A percentile compares a stretch with the other conserved stretches of the same genome.
These are phyloP conservation scores for Pleurotus eryngii DNA, from an alignment of 768 basidiomycete species.

Conservation along the genomic window DNA sequence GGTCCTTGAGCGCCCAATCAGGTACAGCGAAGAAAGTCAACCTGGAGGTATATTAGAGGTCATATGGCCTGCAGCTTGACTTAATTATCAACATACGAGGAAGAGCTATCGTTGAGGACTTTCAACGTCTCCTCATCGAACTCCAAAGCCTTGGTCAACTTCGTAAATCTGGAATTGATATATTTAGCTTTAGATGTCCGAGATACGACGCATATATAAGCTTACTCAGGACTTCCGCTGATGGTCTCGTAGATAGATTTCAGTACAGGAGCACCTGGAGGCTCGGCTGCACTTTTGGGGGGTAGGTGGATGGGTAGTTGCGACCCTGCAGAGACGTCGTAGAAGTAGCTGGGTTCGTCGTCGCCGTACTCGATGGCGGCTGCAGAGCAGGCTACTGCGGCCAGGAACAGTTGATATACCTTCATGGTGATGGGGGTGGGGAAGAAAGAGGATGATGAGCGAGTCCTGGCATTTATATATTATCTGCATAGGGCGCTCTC, in stretches of 20 bases:
- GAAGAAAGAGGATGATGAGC: not conserved
- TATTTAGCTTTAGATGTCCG: not conserved
- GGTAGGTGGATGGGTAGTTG: not conserved
- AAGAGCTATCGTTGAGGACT: constrained; percentile 36
- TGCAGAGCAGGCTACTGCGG: not conserved
- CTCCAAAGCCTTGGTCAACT: not conserved
- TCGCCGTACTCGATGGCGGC: not conserved
- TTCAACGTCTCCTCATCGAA: constrained; percentile 31
- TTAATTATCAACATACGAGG: constrained; percentile 22
- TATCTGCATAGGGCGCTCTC: not conserved
- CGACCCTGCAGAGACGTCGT: not conserved
- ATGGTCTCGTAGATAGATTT: not conserved
- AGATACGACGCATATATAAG: not conserved
- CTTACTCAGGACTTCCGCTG: not conserved
- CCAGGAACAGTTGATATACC: not conserved
- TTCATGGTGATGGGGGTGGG: not conserved
- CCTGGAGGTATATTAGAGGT: constrained; percentile 21
- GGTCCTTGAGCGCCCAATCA: constrained; percentile 36
- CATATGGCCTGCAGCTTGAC: not conserved
- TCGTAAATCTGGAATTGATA: not conserved
- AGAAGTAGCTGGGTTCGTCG: not conserved
- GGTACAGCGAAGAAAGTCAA: constrained; percentile 54
- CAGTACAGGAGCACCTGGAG: not conserved
- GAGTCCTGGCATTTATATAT: not conserved
- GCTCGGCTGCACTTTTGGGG: not conserved